These are phyloP conservation scores for Apiosordaria backusii DNA, from an alignment of 495 filamentous ascomycete species.

Conservation along the genomic window DNA sequence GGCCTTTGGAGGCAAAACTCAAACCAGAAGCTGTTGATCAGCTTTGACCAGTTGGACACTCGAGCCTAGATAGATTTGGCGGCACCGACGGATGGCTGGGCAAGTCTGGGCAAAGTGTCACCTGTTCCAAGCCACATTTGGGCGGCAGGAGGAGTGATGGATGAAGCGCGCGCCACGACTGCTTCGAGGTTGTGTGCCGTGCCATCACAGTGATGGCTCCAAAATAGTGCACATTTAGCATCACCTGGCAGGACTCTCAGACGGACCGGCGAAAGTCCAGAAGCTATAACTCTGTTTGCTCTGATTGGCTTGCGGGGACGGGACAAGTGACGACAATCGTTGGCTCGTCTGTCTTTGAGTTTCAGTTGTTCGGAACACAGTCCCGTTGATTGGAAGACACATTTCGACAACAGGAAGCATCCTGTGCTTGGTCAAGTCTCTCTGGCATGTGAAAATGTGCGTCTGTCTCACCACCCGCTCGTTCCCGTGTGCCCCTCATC, in stretches of 20 bases:
- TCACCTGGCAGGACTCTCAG: background rate
- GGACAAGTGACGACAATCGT: background rate
- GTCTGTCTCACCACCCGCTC: background rate
- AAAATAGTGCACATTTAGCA: background rate
- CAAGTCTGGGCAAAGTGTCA: background rate
- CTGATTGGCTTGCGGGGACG: background rate
- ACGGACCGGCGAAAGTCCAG: background rate
- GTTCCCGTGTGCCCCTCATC: background rate
- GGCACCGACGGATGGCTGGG: background rate
- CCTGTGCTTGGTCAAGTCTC: background rate
- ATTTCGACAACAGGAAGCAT: background rate
- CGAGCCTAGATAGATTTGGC: too few relatives aligned
- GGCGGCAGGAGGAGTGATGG: background rate
- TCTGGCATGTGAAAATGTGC: background rate
- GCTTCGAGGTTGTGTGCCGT: background rate
- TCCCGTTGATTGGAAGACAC: conserved; percentile 1
- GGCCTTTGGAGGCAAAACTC: background rate
- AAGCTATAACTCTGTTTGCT: background rate
- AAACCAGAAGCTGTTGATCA: too few relatives aligned
- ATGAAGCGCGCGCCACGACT: background rate
- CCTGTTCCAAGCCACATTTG: background rate
- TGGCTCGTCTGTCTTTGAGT: background rate
- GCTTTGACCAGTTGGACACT: too few relatives aligned
- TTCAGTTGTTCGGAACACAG: background rate
- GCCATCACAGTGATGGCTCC: background rate